Base-by-base conservation (phyloP, 495 filamentous ascomycete genomes). In the Lasiosphaeria ovina region DNA sequence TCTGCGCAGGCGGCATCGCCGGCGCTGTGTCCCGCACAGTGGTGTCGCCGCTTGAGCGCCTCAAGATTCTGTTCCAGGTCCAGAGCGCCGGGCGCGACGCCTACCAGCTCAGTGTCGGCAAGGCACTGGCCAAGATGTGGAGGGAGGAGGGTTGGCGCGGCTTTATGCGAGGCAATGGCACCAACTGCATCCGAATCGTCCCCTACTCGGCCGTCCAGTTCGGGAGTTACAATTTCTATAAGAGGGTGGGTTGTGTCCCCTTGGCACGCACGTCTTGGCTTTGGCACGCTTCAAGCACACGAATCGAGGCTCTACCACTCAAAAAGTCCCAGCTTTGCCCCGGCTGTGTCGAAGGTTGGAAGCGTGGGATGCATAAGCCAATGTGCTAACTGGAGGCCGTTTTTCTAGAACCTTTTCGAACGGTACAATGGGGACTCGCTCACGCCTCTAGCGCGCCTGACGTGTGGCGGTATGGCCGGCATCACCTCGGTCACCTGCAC, bases 181-280 rank as follows among this genome's bases (percentile, higher is more conserved):
- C 92, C 49, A 98, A 98, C 74, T 98, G 94, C 76, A 92, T 98
- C 67, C 89, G 94, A 53, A 98, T 98, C 56, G 90, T 98, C 45
- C 94, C 94, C 11, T 98, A 98, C 74, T 97, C 92, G 45, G 94
- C 94, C 1, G 94, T 98, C 31, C 94, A 98, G 72, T 98, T 98
- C 76, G 91, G 93, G 45, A 93, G 91, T 69, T 98, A 98, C 73
- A 97, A 93, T 69, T 88, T 98, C 63, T 98, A 98, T 74, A 97
- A 96, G 77, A 84, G 86, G 79, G 93, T 96, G 77, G 72, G 86
- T 78, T 38, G 4, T 36, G 44, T 47, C 5, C 35, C 10, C 32
- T 35, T 35, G 12, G 14, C 3, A 47, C 35, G 8, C 32, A 61
- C 14, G n/a, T 16, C 31, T 49, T 60, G 68, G 47, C 24, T 24